A percentile compares a stretch with the other conserved stretches of the same genome.
Evolutionary conservation across 2,329 filamentous ascomycete genomes (phyloP).

Genomic region (Chalaropsis thielavioides): DNA sequence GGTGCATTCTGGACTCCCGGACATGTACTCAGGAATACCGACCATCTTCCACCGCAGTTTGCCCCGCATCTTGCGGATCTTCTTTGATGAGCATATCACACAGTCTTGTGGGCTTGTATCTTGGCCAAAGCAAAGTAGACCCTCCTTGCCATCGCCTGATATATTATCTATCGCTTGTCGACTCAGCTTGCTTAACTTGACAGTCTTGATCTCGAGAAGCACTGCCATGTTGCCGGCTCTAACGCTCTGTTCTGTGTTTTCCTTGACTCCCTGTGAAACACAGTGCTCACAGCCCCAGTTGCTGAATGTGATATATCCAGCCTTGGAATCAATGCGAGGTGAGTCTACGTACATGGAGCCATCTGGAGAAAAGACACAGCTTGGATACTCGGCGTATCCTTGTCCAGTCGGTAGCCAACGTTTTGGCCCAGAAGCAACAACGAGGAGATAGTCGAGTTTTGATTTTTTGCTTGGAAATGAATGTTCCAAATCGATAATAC

Average conservation of each 20-base stretch:
- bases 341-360: slow-evolving; percentile 14
- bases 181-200: slow-evolving; percentile 14
- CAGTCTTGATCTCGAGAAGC: slow-evolving; percentile 8
- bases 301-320: slow-evolving; percentile 13
- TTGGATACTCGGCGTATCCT: slow-evolving; percentile 11
- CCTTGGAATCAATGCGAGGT: slow-evolving; percentile 2
- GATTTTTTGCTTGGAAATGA: neutral
- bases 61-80: slow-evolving; percentile 6
- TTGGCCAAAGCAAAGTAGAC: slow-evolving; percentile 4
- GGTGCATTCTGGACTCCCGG: neutral
- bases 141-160: slow-evolving; percentile 5
- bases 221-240: slow-evolving; percentile 7
- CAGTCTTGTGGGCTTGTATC: slow-evolving; percentile 1
- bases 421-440: slow-evolving; percentile 11
- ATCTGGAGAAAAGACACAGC: slow-evolving; percentile 12
- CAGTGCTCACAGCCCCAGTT: slow-evolving; percentile 16
- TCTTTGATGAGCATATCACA: slow-evolving; percentile 11
- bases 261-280: slow-evolving; percentile 9
- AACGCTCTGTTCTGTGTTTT: slow-evolving; percentile 2
- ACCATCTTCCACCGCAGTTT: slow-evolving; percentile 14
- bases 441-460: slow-evolving; percentile 9
- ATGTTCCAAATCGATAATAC: neutral
- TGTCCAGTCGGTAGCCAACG: slow-evolving; percentile 11
- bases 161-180: neutral
- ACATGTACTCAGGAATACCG: slow-evolving; percentile 7